Evolutionary conservation across 306 rosid genomes (phyloP).

Genomic region (Trichosanthes cucumerina): DNA sequence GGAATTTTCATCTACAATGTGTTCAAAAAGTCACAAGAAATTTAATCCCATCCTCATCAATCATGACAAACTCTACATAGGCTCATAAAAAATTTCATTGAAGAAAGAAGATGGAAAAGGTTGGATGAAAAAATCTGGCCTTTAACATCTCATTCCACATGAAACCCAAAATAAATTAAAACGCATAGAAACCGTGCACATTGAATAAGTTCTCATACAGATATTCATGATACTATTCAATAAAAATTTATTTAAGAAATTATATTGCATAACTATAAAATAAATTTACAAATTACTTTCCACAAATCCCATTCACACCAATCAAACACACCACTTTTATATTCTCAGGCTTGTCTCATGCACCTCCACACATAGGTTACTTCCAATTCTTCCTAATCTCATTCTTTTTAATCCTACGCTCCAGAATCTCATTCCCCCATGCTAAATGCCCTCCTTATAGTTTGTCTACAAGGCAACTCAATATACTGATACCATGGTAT

Average conservation of each 20-base stretch:
- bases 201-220: background rate
- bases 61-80: background rate
- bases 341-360: background rate
- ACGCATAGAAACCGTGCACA: background rate
- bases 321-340: background rate
- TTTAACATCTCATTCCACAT: background rate
- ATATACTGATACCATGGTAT: background rate
- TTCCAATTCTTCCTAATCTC: background rate
- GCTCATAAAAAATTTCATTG: background rate
- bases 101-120: background rate
- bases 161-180: background rate
- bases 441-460: background rate
- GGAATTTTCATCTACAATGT: constrained; percentile 31
- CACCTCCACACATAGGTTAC: background rate
- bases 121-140: background rate
- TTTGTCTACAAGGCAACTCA: background rate
- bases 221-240: background rate
- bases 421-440: background rate
- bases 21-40: constrained; percentile 3
- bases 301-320: background rate
- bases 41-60: background rate
- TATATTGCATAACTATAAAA: background rate
- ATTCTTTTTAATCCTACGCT: background rate
- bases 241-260: background rate
- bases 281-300: background rate